These are phyloP conservation scores for Dictyostelium discoideum DNA, from an alignment of 78 protist genomes.

Conservation along the genomic window DNA sequence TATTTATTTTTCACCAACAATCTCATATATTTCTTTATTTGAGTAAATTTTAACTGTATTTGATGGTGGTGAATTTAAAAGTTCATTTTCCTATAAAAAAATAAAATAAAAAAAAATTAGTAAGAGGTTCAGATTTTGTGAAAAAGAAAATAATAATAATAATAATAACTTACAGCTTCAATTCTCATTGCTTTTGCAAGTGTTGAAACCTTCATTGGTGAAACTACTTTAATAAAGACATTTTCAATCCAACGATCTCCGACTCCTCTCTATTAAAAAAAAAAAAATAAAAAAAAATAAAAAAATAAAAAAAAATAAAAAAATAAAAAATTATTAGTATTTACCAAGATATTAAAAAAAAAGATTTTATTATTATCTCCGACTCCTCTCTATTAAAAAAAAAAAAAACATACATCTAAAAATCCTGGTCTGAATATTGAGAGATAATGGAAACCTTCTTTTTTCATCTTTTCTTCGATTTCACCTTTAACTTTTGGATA, in stretches of 20 bases:
- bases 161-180: background rate
- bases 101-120: background rate
- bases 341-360: no score
- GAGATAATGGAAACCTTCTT: conserved; percentile 17
- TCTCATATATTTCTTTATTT: background rate
- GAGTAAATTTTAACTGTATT: background rate
- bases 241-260: background rate
- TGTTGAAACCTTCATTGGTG: background rate
- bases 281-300: no score
- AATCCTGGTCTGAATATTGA: conserved; percentile 80
- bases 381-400: no score
- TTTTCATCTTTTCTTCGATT: conserved; percentile 57
- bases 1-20: background rate
- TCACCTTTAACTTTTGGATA: conserved; percentile 82
- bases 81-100: conserved; percentile 5
- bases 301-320: no score
- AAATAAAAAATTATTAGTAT: no score
- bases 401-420: conserved; percentile 5
- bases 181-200: conserved; percentile 12
- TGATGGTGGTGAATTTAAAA: background rate
- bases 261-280: background rate
- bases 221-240: background rate
- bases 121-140: background rate
- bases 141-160: background rate
- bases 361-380: no score